Evolutionary conservation across 768 basidiomycete species (phyloP).

Genomic region (Leccinellum luteum): DNA sequence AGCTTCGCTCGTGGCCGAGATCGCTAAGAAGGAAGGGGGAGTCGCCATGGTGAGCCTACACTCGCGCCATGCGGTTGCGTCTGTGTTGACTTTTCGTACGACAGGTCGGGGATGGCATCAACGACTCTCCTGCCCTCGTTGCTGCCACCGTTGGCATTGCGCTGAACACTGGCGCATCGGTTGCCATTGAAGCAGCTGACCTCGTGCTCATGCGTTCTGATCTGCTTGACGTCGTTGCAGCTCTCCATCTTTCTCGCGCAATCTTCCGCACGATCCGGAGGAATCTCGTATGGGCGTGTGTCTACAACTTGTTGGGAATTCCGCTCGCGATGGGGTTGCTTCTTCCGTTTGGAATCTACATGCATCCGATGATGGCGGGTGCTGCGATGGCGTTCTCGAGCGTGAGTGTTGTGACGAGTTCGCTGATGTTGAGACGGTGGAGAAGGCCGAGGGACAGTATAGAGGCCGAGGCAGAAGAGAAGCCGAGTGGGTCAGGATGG

Average conservation of each 20-base stretch:
- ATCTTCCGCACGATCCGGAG: constrained; percentile 91
- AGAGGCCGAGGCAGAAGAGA: constrained; percentile 33
- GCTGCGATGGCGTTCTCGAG: constrained; percentile 98
- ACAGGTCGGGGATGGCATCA: constrained; percentile 98
- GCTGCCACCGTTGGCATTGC: constrained; percentile 97
- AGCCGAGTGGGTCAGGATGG: constrained; percentile 26
- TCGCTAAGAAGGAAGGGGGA: constrained; percentile 71
- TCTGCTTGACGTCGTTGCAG: constrained; percentile 95
- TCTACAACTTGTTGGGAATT: constrained; percentile 91
- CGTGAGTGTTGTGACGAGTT: constrained; percentile 92
- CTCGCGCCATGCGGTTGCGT: neutral
- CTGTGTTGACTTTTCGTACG: neutral
- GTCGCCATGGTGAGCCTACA: constrained; percentile 80
- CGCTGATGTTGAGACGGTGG: constrained; percentile 86
- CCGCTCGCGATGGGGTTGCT: constrained; percentile 98
- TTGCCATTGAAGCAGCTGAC: constrained; percentile 97
- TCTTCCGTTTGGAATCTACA: constrained; percentile 85
- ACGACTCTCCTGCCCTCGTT: constrained; percentile 96
- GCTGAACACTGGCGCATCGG: constrained; percentile 92
- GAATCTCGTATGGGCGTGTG: constrained; percentile 94
- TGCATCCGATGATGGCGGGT: constrained; percentile 99
- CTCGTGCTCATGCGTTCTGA: constrained; percentile 98
- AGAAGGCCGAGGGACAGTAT: constrained; percentile 64
- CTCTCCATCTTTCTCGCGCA: constrained; percentile 81
- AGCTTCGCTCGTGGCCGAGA: constrained; percentile 75